Conservation (phyloP, 768 basidiomycete genomes). For the Panaeolus cyanescens region DNA sequence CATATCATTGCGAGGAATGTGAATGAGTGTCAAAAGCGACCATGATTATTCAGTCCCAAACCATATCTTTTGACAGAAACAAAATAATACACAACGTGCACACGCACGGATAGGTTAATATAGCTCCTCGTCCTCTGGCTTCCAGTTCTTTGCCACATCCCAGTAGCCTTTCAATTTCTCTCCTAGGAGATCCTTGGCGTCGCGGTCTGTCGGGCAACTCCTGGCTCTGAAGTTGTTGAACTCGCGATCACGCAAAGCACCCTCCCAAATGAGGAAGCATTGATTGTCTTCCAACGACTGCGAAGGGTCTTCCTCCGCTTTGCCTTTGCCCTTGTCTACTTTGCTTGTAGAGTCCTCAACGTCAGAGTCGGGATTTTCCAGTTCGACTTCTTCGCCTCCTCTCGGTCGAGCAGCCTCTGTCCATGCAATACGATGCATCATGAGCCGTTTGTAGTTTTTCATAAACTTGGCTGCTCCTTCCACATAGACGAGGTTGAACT, state of each 20-base stretch:
- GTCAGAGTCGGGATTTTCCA: constrained; percentile 52
- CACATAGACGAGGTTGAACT: constrained; percentile 89
- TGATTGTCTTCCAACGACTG: constrained; percentile 82
- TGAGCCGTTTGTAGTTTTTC: constrained; percentile 83
- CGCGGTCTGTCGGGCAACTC: constrained; percentile 80
- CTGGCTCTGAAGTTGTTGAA: constrained; percentile 82
- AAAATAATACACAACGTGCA: too few relatives aligned
- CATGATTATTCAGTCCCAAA: background rate
- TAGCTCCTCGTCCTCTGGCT: constrained; percentile 76
- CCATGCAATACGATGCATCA: constrained; percentile 90
- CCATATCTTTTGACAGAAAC: background rate
- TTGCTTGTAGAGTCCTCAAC: constrained; percentile 17
- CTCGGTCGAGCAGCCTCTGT: constrained; percentile 86
- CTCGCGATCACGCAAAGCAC: constrained; percentile 77
- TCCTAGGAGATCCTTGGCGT: constrained; percentile 86
- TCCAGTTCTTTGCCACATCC: constrained; percentile 94
- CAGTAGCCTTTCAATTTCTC: constrained; percentile 87
- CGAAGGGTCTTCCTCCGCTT: constrained; percentile 29
- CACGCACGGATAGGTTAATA: constrained; percentile 36
- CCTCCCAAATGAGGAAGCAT: constrained; percentile 94
- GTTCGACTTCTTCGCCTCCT: constrained; percentile 70
- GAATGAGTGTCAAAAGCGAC: background rate
- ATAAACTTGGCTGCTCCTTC: constrained; percentile 89
- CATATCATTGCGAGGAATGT: background rate
- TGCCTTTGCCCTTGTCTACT: constrained; percentile 28